Evolutionary conservation across 441 rosid species (phyloP).

Genomic region (Melastoma candidum): DNA sequence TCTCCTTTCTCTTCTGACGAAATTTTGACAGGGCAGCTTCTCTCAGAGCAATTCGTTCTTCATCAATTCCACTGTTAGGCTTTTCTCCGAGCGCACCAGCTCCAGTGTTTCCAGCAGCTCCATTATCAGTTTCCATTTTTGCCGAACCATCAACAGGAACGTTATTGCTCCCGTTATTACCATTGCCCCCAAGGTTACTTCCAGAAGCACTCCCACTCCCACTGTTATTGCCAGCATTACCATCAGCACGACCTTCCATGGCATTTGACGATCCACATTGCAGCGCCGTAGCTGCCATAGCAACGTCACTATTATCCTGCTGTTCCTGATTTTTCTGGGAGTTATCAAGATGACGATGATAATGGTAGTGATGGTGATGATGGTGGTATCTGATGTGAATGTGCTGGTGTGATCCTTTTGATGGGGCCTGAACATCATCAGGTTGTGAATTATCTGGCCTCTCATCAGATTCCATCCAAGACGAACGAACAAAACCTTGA

Average conservation of each 20-base stretch:
- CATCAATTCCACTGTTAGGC: constrained; percentile 1
- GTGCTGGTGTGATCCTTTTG: background rate
- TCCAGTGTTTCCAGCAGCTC: constrained; percentile 5
- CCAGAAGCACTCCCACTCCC: constrained; percentile 17
- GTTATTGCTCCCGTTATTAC: constrained; percentile 10
- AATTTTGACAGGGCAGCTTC: constrained; percentile 18
- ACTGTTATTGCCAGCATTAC: constrained; percentile 13
- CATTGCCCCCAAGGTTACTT: constrained; percentile 16
- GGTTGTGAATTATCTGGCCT: background rate
- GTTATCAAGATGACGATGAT: constrained; percentile 1
- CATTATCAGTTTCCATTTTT: constrained; percentile 12
- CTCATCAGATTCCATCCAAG: background rate
- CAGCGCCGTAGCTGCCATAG: constrained; percentile 11
- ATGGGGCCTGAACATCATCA: background rate
- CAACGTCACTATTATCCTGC: constrained; percentile 7
- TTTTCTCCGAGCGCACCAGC: constrained; percentile 5
- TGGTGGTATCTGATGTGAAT: constrained; percentile 10
- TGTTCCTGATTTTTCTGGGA: constrained; percentile 3
- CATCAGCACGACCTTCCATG: constrained; percentile 9
- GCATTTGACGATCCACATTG: constrained; percentile 15
- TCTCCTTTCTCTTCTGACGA: constrained; percentile 17
- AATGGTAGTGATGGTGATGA: constrained; percentile 10
- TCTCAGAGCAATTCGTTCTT: constrained; percentile 13
- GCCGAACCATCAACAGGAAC: constrained; percentile 10
- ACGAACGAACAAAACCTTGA: too few relatives aligned